phyloP scores from a whole-genome alignment of 2,329 filamentous ascomycete genomes.

The Pseudogymnoascus sp. region DNA sequence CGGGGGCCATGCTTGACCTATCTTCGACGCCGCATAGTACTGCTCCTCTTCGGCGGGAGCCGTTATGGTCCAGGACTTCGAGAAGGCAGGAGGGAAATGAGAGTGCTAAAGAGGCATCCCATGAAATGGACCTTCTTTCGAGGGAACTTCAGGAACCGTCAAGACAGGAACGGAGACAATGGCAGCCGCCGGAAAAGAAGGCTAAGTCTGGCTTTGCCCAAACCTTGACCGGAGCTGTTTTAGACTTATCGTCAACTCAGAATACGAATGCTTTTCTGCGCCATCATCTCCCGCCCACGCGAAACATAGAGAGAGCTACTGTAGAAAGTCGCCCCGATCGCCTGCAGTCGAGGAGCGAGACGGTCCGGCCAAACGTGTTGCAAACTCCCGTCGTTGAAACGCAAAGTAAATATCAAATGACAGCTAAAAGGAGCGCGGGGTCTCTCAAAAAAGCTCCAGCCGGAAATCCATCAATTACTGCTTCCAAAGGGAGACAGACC shows the following conservation, averaged over 20 bases:
- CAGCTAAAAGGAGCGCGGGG: not conserved
- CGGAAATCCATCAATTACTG: not conserved
- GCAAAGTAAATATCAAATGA: not conserved
- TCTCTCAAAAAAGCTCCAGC: not conserved
- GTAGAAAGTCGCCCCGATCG: too few species aligned
- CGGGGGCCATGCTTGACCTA: conserved; percentile 40
- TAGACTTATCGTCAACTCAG: conserved; percentile 32
- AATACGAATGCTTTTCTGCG: not conserved
- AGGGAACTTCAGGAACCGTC: conserved; percentile 27
- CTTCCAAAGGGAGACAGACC: not conserved
- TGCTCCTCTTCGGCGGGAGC: not conserved
- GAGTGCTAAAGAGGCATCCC: not conserved
- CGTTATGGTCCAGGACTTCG: conserved; percentile 2
- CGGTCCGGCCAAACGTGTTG: not conserved
- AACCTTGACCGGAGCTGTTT: conserved; percentile 40
- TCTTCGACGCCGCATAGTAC: conserved; percentile 20
- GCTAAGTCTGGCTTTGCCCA: conserved; percentile 36
- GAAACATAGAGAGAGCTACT: not conserved
- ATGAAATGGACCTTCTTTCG: conserved; percentile 17
- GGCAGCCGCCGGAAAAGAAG: not conserved
- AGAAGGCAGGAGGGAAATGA: not conserved
- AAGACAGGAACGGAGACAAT: conserved; percentile 18
- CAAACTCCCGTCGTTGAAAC: not conserved
- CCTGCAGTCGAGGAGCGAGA: not conserved
- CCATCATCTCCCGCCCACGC: not conserved